These are phyloP conservation scores for Mycotypha africana DNA, from an alignment of 371 early-diverging fungal species.

Conservation along the genomic window DNA sequence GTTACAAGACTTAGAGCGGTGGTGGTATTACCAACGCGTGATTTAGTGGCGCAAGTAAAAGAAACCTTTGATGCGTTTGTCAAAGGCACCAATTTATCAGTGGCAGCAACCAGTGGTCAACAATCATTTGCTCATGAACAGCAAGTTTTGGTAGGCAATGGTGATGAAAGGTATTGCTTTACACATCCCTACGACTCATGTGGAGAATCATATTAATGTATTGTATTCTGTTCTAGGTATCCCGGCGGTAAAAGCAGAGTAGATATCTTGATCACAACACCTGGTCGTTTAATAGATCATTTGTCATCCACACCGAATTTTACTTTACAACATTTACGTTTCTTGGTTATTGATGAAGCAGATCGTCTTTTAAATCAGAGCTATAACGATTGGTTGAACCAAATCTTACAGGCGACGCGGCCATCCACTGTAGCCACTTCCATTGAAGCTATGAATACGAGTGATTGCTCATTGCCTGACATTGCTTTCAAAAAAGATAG, in stretches of 20 bases:
- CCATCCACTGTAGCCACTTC: conserved; percentile 15
- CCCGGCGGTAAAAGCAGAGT: conserved; percentile 65
- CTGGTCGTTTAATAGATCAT: conserved; percentile 94
- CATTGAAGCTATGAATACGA: too few species aligned
- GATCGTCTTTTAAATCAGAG: conserved; percentile 90
- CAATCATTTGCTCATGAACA: conserved; percentile 79
- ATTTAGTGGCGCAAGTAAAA: conserved; percentile 83
- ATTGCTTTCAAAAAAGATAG: conserved; percentile 22
- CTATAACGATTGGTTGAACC: conserved; percentile 91
- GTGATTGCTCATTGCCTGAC: too few species aligned
- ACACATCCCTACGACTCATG: too few species aligned
- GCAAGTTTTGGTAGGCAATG: conserved; percentile 52
- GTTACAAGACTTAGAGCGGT: conserved; percentile 79
- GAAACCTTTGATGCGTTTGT: conserved; percentile 75
- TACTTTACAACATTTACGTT: conserved; percentile 86
- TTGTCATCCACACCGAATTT: conserved; percentile 79
- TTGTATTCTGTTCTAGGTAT: conserved; percentile 14
- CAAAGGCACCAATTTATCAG: conserved; percentile 68
- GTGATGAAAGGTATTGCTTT: conserved; percentile 20
- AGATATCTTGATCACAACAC: conserved; percentile 94
- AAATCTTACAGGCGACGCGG: conserved; percentile 74
- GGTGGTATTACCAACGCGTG: conserved; percentile 87
- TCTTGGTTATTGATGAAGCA: conserved; percentile 94
- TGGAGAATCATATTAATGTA: too few species aligned
- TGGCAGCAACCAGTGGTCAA: conserved; percentile 72